Percentiles rank a stretch among this genome's conserved stretches.
phyloP scores from a whole-genome alignment of 768 basidiomycete genomes.

The Galerina marginata region DNA sequence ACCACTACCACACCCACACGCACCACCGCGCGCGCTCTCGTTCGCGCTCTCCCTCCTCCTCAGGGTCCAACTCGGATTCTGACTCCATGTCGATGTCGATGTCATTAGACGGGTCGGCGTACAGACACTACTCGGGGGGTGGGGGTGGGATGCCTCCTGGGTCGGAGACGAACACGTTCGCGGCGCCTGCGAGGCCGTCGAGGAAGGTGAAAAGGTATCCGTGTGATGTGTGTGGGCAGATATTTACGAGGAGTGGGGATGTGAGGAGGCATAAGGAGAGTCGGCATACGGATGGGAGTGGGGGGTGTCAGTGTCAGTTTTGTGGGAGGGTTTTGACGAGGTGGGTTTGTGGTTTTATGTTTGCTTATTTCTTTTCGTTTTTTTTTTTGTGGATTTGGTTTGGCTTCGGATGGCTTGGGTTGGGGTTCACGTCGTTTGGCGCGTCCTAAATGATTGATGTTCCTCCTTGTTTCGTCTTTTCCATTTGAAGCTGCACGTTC shows the following conservation, averaged over 20 bases:
- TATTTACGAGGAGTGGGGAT: constrained; percentile 29
- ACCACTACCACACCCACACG: neutral
- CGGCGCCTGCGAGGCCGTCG: constrained; percentile 22
- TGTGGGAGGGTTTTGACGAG: constrained; percentile 26
- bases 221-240: constrained; percentile 28
- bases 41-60: neutral
- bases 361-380: neutral
- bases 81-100: neutral
- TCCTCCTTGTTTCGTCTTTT: no score
- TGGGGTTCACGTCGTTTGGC: no score
- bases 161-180: constrained; percentile 20
- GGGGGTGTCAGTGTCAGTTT: constrained; percentile 22
- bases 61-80: neutral
- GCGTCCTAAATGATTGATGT: no score
- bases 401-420: no score
- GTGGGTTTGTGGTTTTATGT: constrained; percentile 14
- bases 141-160: neutral
- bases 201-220: constrained; percentile 25
- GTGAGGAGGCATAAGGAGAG: constrained; percentile 28
- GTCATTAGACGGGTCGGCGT: neutral
- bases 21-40: neutral
- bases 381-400: no score
- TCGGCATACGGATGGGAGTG: constrained; percentile 24
- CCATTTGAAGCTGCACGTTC: no score
- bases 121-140: neutral